Evolutionary conservation across 345 rosid species (phyloP).

Genomic region (Acer campestre): DNA sequence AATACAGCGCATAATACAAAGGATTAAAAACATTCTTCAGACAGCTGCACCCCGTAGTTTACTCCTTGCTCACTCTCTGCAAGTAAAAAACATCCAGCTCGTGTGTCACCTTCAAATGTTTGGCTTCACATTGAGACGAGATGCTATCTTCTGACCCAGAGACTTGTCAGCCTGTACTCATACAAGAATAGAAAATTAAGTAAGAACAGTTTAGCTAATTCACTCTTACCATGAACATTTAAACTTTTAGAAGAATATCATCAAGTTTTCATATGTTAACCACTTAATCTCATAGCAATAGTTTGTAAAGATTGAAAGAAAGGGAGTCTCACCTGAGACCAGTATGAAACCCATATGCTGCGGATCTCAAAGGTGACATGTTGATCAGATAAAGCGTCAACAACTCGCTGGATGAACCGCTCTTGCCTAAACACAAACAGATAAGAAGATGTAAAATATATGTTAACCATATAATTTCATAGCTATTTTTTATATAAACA

Average conservation of each 20-base stretch:
- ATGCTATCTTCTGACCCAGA: conserved; percentile 85
- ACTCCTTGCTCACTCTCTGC: conserved; percentile 16
- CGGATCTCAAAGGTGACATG: conserved; percentile 87
- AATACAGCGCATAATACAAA: conserved; percentile 11
- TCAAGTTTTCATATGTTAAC: neutral
- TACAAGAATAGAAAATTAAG: neutral
- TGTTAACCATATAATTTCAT: neutral
- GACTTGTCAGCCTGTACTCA: conserved; percentile 63
- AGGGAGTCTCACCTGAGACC: conserved; percentile 60
- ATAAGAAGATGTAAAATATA: neutral
- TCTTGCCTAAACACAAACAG: conserved; percentile 67
- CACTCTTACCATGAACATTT: neutral
- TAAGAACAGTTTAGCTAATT: neutral
- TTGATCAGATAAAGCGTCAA: conserved; percentile 73
- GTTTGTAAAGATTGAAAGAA: neutral
- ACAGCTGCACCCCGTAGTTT: neutral
- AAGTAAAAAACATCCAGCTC: neutral
- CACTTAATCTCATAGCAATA: neutral
- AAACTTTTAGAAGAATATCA: neutral
- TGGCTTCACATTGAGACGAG: conserved; percentile 71
- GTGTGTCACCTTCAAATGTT: conserved; percentile 48
- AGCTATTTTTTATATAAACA: neutral
- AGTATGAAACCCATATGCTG: conserved; percentile 84
- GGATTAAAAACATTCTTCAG: conserved; percentile 15
- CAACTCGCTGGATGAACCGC: conserved; percentile 64